Base-by-base conservation (phyloP, 2,329 filamentous ascomycete genomes). In the Fusarium sp. region DNA sequence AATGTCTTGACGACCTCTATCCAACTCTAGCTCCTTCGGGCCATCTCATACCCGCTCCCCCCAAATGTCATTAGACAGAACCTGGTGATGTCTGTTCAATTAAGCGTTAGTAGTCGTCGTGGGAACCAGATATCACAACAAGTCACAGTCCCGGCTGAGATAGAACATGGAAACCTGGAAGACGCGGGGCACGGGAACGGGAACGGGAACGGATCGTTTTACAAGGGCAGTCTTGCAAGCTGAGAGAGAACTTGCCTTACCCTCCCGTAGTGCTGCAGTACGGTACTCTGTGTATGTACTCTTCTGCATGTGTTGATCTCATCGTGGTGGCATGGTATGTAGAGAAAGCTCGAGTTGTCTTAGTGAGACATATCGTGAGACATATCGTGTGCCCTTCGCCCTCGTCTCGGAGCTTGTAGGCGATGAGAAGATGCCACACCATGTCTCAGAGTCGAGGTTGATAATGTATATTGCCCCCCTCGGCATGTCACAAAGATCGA, bases 401-500 rank as follows among this genome's bases (percentile, higher is more conserved):
- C 27, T 49, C 30, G 30, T 16, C 41, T n/a, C 32, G 27, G 47
- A 29, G 27, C 58, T 22, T 58, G 20, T 25, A 62, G 47, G 45
- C 22, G 47, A 41, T 29, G 40, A 32, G 51, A 62, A 49, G 55
- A 22, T 63, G 41, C 45, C 69, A 67, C 58, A 59, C 59, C 41
- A 44, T 70, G 69, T 72, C 71, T 72, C 59, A 70, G 45, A 57
- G 32, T 49, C 43, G 43, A 62, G 55, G 45, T 63, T 58, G 46
- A 61, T 62, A 68, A 62, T 63, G 59, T n/a, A 11, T 4, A n/a
- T n/a, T 38, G 59, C 48, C 64, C 40, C 58, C 51, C 62, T 69
- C 67, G 67, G 72, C 67, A 75, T 75, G 65, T 71, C 64, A 72
- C 66, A 29, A 47, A 68, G 62, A 72, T 72, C 65, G 73, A 71